Evolutionary conservation across 805 yeast species (phyloP).

Genomic region (Vanderwaltozyma verrucispora): DNA sequence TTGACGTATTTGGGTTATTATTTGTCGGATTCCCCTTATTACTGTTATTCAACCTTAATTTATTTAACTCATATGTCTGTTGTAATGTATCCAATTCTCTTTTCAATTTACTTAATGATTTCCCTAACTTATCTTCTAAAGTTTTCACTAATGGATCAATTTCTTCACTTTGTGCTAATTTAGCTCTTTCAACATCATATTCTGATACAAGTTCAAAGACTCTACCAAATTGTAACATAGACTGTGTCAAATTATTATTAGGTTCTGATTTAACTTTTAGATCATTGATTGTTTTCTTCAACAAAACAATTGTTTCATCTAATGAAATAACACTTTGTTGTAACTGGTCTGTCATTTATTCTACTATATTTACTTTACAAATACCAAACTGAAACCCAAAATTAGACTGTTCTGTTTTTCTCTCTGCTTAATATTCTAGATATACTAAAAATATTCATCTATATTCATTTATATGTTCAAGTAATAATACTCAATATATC

Average conservation of each 20-base stretch:
- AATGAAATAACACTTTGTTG: constrained; percentile 15
- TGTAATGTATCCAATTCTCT: constrained; percentile 23
- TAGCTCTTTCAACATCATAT: constrained; percentile 27
- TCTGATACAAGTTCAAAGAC: constrained; percentile 25
- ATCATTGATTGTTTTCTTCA: constrained; percentile 15
- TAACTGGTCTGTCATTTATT: constrained; percentile 17
- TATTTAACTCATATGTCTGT: constrained; percentile 23
- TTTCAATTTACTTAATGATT: constrained; percentile 17
- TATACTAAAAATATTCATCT: too few relatives aligned
- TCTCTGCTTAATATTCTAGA: too few relatives aligned
- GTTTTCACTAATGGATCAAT: constrained; percentile 24
- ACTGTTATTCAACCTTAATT: constrained; percentile 16
- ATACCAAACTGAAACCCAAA: too few relatives aligned
- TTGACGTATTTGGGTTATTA: neutral
- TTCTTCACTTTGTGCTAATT: constrained; percentile 24
- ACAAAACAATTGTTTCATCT: constrained; percentile 12
- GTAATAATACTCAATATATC: too few relatives aligned
- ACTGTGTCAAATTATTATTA: constrained; percentile 15
- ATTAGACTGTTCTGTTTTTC: too few relatives aligned
- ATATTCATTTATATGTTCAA: too few relatives aligned
- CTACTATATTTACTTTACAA: too few relatives aligned
- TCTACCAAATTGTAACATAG: constrained; percentile 19
- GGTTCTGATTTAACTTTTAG: constrained; percentile 12
- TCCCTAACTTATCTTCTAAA: constrained; percentile 19
- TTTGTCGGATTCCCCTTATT: constrained; percentile 4